A percentile compares a stretch with the other conserved stretches of the same genome.
Conservation (phyloP, 2,329 filamentous ascomycete species). For the Neopestalotiopsis clavispora region DNA sequence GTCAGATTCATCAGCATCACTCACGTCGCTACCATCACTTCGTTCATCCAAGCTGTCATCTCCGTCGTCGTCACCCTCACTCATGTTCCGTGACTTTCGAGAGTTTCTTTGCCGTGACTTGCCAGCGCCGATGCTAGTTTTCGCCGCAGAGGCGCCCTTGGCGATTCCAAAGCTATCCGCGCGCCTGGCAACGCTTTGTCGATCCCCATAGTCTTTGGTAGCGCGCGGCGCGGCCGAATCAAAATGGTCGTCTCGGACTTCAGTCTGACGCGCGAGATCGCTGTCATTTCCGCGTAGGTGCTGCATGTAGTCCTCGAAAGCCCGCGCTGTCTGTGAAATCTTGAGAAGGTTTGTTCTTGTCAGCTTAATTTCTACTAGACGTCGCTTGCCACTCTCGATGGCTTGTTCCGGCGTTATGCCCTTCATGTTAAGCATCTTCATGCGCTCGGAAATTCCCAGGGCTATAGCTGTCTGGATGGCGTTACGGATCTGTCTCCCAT, state of each 20-base stretch:
- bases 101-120: too few species aligned
- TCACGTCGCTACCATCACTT: too few species aligned
- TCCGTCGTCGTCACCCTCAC: too few species aligned
- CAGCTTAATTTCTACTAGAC: conserved; percentile 18
- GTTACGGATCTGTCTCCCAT: conserved; percentile 34
- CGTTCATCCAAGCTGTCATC: too few species aligned
- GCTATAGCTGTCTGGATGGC: conserved; percentile 31
- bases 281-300: conserved; percentile 18
- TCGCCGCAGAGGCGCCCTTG: too few species aligned
- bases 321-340: conserved; percentile 22
- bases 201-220: too few species aligned
- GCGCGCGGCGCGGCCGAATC: too few species aligned
- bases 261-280: neutral
- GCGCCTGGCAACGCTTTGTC: too few species aligned
- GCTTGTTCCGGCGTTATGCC: conserved; percentile 20
- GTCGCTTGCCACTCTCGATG: conserved; percentile 16
- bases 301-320: conserved; percentile 22
- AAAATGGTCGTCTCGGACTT: conserved; percentile 23
- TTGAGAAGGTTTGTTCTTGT: conserved; percentile 20
- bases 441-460: conserved; percentile 23
- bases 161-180: too few species aligned
- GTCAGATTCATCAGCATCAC: too few species aligned
- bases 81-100: too few species aligned
- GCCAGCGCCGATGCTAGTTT: too few species aligned
- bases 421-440: conserved; percentile 9